These are phyloP conservation scores for Penicillium longicatenatum DNA, from an alignment of 495 filamentous ascomycete species.

Conservation along the genomic window DNA sequence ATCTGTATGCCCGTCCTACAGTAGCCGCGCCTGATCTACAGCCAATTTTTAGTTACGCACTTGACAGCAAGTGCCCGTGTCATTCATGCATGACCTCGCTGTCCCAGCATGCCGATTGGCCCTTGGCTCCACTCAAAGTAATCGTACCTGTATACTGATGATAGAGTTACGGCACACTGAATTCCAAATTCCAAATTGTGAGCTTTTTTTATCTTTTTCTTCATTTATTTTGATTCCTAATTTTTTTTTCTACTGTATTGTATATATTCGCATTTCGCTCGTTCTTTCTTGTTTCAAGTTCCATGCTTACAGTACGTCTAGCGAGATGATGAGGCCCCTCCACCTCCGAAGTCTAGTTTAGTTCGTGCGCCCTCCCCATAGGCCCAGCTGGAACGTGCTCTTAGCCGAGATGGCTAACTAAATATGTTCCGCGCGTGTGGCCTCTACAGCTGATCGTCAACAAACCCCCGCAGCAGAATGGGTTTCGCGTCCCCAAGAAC, in stretches of 20 bases:
- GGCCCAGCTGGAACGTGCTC: conserved; percentile 8
- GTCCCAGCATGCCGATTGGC: conserved; percentile 15
- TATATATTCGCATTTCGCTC: background rate
- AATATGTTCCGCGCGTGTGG: conserved; percentile 4
- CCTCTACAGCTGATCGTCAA: conserved; percentile 8
- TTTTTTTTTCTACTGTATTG: background rate
- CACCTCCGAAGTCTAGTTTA: background rate
- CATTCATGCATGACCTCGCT: conserved; percentile 13
- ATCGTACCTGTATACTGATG: conserved; percentile 2
- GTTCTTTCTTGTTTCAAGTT: background rate
- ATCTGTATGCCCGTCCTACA: background rate
- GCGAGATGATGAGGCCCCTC: background rate
- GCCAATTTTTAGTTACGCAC: conserved; percentile 7
- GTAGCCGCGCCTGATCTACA: conserved; percentile 8
- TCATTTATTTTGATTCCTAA: too few species aligned
- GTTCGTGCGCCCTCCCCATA: background rate
- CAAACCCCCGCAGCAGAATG: conserved; percentile 5
- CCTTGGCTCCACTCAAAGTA: conserved; percentile 8
- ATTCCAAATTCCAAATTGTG: conserved; percentile 17
- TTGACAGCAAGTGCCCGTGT: conserved; percentile 18
- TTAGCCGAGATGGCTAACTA: conserved; percentile 4
- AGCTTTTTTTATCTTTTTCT: background rate
- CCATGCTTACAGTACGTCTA: background rate
- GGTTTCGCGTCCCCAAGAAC: background rate
- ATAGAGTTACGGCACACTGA: conserved; percentile 4